Base-by-base conservation (phyloP, 345 rosid species). In the Arabis hirsuta region DNA sequence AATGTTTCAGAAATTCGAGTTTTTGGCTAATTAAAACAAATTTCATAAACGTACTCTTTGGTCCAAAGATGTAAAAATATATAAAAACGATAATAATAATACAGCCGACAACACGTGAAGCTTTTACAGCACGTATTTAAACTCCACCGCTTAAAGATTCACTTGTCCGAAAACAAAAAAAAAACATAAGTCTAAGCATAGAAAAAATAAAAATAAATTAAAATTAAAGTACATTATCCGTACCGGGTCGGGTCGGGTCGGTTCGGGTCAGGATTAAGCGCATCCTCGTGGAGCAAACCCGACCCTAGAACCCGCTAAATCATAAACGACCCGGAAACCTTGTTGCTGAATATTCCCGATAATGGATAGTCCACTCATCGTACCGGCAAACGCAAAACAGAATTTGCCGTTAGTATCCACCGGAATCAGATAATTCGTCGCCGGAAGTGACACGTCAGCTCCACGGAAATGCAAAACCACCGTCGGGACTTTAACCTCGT, bases 341-440 rank as follows among this genome's bases (percentile, higher is more conserved):
- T 95, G 99, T 51, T 95, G 99, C 86, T 95, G 99, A 55, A 95
- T 91, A 47, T 95, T 95, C 41, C 98, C 99, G 10, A 95, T 74
- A 7, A 95, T 92, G 39, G 99, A 88, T 60, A 95, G 73, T 42
- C 96, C 92, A 65, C 96, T 80, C 88, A 73, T 77, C 4, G 98
- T 91, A 29, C 94, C 99, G 11, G 99, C 99, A 34, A 95, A 95
- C 0, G 99, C 99, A 67, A 88, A 95, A 82, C 99, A 95, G 67
- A 95, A 91, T 0, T 81, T 91, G 14, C 96, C 97, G 39, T 75
- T 65, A 12, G 70, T 63, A 44, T 90, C 95, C 46, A 95, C 97
- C 20, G 99, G 94, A 29, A 95, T 90, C 69, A 95, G 71, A 69
- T 95, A 95, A 56, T 95, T 95, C 6, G 96, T 78, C 58, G 98